These are phyloP conservation scores for Murraya paniculata DNA, from an alignment of 345 rosid genomes.

Conservation along the genomic window DNA sequence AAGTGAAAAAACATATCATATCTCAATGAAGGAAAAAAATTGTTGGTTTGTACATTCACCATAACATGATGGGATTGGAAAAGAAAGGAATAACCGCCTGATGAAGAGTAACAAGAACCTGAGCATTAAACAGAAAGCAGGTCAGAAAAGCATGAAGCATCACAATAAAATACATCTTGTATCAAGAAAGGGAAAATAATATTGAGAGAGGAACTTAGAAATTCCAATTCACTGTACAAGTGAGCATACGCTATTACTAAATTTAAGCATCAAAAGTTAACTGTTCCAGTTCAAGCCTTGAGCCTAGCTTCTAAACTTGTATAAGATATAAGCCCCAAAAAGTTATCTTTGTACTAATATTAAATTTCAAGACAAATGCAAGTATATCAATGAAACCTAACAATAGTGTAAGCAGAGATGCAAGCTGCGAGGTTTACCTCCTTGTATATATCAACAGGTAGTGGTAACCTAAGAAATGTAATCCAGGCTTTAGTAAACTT, in stretches of 20 bases:
- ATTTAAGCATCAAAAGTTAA: not conserved
- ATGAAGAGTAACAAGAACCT: slow-evolving; percentile 83
- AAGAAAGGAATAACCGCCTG: slow-evolving; percentile 73
- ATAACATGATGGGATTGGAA: slow-evolving; percentile 74
- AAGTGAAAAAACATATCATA: not conserved
- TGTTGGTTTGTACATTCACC: slow-evolving; percentile 34
- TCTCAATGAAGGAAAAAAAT: slow-evolving; percentile 5
- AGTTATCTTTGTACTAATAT: not conserved
- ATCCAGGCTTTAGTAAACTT: slow-evolving; percentile 94
- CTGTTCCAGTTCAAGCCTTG: too few species aligned
- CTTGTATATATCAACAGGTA: slow-evolving; percentile 82
- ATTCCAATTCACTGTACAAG: not conserved
- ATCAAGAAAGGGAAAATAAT: not conserved
- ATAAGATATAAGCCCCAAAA: not conserved
- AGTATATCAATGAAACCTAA: not conserved
- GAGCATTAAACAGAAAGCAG: slow-evolving; percentile 28
- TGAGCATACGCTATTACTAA: not conserved
- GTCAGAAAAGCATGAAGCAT: slow-evolving; percentile 9
- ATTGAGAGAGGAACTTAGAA: not conserved
- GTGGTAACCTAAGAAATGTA: slow-evolving; percentile 82
- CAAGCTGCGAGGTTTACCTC: slow-evolving; percentile 49
- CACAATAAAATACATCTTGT: not conserved
- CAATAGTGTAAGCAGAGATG: not conserved
- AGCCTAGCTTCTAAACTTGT: not conserved
- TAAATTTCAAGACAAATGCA: not conserved